Conservation (phyloP, 2,329 filamentous ascomycete species). For the Akanthomyces lecanii region DNA sequence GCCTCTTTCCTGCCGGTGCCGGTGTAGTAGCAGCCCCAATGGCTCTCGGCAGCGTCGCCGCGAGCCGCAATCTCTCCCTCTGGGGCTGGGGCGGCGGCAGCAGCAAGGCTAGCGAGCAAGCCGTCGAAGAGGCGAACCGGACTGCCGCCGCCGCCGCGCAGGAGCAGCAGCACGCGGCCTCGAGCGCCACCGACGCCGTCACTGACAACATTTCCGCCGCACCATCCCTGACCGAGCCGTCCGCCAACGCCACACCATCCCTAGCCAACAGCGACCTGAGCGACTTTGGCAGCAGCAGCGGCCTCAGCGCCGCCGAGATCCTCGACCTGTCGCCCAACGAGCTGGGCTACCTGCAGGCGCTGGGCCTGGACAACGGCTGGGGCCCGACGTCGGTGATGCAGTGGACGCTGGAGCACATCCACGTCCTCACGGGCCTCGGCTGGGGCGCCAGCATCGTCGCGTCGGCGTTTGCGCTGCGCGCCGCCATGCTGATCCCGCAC, state of each 20-base stretch:
- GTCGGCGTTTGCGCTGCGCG: slow-evolving; percentile 61
- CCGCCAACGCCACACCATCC: slow-evolving; percentile 15
- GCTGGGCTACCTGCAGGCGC: slow-evolving; percentile 74
- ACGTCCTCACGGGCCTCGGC: slow-evolving; percentile 69
- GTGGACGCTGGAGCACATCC: slow-evolving; percentile 74
- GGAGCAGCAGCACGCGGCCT: slow-evolving; percentile 4
- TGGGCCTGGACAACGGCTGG: slow-evolving; percentile 85
- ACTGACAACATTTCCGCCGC: slow-evolving; percentile 18
- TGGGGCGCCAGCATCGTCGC: slow-evolving; percentile 76
- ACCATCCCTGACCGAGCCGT: slow-evolving; percentile 22
- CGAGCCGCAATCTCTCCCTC: slow-evolving; percentile 25
- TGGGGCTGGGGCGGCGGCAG: slow-evolving; percentile 29
- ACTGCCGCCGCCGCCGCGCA: slow-evolving; percentile 7
- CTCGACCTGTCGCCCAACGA: slow-evolving; percentile 61
- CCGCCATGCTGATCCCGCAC: slow-evolving; percentile 60
- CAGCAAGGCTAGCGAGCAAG: slow-evolving; percentile 17
- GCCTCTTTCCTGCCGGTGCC: slow-evolving; percentile 11
- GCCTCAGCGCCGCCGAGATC: slow-evolving; percentile 39
- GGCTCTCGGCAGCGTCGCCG: slow-evolving; percentile 29
- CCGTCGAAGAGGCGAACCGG: slow-evolving; percentile 18
- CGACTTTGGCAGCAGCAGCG: slow-evolving; percentile 32
- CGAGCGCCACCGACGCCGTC: slow-evolving; percentile 17
- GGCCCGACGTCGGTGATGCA: slow-evolving; percentile 65
- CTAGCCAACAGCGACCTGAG: slow-evolving; percentile 21
- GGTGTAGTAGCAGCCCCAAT: slow-evolving; percentile 24